Evolutionary conservation across 75 land plant genomes (phyloP).

Genomic region (Ceratopteris richardii): DNA sequence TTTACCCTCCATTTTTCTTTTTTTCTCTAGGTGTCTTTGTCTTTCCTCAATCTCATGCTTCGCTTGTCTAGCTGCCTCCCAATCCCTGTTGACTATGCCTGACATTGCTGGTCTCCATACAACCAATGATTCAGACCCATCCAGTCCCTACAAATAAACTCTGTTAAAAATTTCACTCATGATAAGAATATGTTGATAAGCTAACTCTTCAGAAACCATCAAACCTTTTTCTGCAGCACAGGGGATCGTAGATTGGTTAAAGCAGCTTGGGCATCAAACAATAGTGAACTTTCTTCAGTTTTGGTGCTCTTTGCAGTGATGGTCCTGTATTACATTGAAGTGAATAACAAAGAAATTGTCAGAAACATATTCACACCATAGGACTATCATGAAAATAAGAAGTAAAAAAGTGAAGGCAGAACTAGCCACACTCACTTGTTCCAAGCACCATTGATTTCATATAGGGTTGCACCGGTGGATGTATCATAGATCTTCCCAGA

Average conservation of each 20-base stretch:
- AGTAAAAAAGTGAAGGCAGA: neutral
- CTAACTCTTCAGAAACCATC: neutral
- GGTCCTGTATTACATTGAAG: slow-evolving; percentile 26
- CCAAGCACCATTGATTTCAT: slow-evolving; percentile 60
- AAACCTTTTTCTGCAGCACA: slow-evolving; percentile 45
- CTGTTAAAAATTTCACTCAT: neutral
- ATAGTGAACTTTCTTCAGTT: slow-evolving; percentile 24
- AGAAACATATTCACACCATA: neutral
- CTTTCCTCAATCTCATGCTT: slow-evolving; percentile 58
- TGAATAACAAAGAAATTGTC: neutral
- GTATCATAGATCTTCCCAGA: slow-evolving; percentile 58
- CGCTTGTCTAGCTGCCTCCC: slow-evolving; percentile 61
- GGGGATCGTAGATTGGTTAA: slow-evolving; percentile 52
- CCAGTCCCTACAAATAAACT: slow-evolving; percentile 32
- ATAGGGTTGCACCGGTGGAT: slow-evolving; percentile 17
- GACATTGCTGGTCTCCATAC: slow-evolving; percentile 66
- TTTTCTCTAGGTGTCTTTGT: slow-evolving; percentile 34
- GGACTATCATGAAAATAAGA: too few relatives aligned
- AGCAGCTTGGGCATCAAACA: slow-evolving; percentile 59
- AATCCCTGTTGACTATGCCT: slow-evolving; percentile 47
- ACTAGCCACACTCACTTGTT: slow-evolving; percentile 51
- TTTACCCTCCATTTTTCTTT: slow-evolving; percentile 27
- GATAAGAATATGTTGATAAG: neutral
- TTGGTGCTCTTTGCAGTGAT: slow-evolving; percentile 44
- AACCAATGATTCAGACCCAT: slow-evolving; percentile 47